phyloP scores from a whole-genome alignment of 345 rosid species.

The Eucalyptus curtisii region DNA sequence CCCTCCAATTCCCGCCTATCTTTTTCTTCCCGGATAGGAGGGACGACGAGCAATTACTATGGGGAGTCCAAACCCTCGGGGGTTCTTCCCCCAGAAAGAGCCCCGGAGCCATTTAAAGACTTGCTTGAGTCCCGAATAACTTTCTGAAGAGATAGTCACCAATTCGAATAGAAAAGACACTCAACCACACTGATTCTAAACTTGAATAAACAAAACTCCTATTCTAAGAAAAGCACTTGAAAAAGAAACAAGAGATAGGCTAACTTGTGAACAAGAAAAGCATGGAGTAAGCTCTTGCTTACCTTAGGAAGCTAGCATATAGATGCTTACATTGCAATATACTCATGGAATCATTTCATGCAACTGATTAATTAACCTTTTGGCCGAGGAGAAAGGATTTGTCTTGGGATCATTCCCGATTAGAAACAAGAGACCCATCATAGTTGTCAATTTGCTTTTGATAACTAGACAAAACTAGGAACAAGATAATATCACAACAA shows the following conservation, averaged over 20 bases:
- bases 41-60: too few species aligned
- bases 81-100: too few species aligned
- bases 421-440: neutral
- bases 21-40: too few species aligned
- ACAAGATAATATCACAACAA: too few species aligned
- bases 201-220: neutral
- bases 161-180: neutral
- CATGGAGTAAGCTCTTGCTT: too few species aligned
- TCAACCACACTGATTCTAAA: too few species aligned
- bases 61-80: too few species aligned
- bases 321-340: neutral
- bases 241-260: neutral
- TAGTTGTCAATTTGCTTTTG: neutral
- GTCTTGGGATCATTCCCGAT: neutral
- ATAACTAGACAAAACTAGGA: too few species aligned
- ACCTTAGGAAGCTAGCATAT: neutral
- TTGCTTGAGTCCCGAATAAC: too few species aligned
- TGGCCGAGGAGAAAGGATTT: neutral
- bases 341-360: neutral
- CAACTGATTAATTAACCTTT: neutral
- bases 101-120: too few species aligned
- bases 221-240: too few species aligned
- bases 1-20: too few species aligned
- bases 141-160: neutral
- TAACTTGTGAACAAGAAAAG: neutral